A percentile compares a stretch with the other conserved stretches of the same genome.
These are phyloP conservation scores for Kwoniella shandongensis DNA, from an alignment of 768 basidiomycete genomes.

Conservation along the genomic window DNA sequence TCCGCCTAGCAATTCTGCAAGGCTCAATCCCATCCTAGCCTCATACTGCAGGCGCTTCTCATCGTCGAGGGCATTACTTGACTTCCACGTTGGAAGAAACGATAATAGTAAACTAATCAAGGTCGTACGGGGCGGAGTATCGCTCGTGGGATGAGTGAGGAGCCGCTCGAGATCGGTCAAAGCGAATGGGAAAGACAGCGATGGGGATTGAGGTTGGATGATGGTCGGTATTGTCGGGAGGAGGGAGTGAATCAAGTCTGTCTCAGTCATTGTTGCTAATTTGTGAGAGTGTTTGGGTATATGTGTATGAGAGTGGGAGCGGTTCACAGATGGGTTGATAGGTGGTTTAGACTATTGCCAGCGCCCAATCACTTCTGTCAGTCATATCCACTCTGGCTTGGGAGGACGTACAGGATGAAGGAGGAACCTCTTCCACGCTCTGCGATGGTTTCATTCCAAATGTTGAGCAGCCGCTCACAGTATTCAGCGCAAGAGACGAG, in stretches of 20 bases:
- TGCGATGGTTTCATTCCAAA: not conserved
- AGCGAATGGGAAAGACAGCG: slow-evolving; percentile 1
- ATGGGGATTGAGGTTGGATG: not conserved
- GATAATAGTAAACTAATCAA: too few species aligned
- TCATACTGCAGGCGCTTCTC: slow-evolving; percentile 1
- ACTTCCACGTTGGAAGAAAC: too few species aligned
- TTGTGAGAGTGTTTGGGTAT: not conserved
- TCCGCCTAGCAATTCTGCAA: slow-evolving; percentile 7
- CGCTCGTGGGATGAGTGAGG: too few species aligned
- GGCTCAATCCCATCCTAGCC: slow-evolving; percentile 12
- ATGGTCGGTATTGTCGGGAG: slow-evolving; percentile 7
- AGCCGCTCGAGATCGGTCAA: slow-evolving; percentile 6
- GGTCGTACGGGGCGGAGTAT: too few species aligned
- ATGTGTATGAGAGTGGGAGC: not conserved
- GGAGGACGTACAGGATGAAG: slow-evolving; percentile 9
- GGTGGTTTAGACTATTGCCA: slow-evolving; percentile 7
- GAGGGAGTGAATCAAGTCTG: slow-evolving; percentile 7
- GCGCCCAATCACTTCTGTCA: not conserved
- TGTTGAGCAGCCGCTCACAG: too few species aligned
- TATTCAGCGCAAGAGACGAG: too few species aligned
- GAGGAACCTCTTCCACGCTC: slow-evolving; percentile 11
- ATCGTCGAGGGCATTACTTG: too few species aligned
- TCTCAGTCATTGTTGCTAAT: not conserved
- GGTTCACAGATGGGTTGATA: not conserved
- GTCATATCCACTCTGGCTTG: not conserved